These are phyloP conservation scores for Coemansia biformis DNA, from an alignment of 192 early-diverging fungal species.

Conservation along the genomic window DNA sequence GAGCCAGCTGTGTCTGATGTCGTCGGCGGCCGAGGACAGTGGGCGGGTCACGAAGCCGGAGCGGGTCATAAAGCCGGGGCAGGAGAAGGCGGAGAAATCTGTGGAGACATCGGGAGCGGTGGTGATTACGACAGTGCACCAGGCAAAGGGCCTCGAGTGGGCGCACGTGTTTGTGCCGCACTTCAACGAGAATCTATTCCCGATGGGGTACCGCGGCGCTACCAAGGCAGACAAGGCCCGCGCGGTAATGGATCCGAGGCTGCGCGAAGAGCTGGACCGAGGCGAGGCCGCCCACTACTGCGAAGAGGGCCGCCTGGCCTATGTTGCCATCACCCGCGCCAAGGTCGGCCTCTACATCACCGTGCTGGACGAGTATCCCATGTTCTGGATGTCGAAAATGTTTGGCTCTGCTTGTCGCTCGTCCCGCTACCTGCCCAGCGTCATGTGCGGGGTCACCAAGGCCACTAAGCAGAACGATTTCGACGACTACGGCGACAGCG, in stretches of 20 bases:
- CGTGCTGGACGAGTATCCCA: slow-evolving; percentile 19
- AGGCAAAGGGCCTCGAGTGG: slow-evolving; percentile 48
- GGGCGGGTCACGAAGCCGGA: slow-evolving; percentile 10
- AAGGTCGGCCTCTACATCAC: slow-evolving; percentile 39
- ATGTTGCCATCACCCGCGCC: slow-evolving; percentile 45
- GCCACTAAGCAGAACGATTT: too few relatives aligned
- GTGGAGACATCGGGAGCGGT: slow-evolving; percentile 3
- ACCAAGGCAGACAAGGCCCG: slow-evolving; percentile 8
- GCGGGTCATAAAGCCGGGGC: slow-evolving; percentile 1
- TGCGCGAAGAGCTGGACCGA: neutral
- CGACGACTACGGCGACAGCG: too few relatives aligned
- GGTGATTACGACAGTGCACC: slow-evolving; percentile 43
- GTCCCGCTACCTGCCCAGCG: slow-evolving; percentile 33
- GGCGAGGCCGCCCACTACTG: slow-evolving; percentile 25
- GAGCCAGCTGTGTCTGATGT: slow-evolving; percentile 34
- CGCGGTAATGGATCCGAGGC: neutral
- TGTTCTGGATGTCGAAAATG: slow-evolving; percentile 27
- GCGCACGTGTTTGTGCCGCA: slow-evolving; percentile 43
- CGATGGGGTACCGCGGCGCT: slow-evolving; percentile 32
- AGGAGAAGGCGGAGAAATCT: neutral
- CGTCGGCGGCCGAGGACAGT: slow-evolving; percentile 34
- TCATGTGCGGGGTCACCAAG: slow-evolving; percentile 10
- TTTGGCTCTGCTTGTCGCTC: slow-evolving; percentile 12
- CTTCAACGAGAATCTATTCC: slow-evolving; percentile 44
- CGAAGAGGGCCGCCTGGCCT: slow-evolving; percentile 42